These are phyloP conservation scores for Sequoia sempervirens DNA, from an alignment of 75 land plant species.

Conservation along the genomic window DNA sequence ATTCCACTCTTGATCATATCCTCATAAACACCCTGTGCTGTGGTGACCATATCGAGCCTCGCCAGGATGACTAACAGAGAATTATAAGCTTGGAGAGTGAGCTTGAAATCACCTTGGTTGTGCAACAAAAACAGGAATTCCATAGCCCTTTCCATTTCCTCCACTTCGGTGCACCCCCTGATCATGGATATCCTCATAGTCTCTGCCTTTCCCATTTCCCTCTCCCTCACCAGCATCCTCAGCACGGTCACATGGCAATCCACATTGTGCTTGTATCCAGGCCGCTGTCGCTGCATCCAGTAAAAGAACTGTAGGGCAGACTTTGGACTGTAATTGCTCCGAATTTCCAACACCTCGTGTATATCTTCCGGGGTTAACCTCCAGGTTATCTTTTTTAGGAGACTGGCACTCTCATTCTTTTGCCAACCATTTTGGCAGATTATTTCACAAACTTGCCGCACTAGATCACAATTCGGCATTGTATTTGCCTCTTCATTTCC, in stretches of 20 bases:
- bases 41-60: not conserved
- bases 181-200: slow-evolving; percentile 24
- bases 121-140: slow-evolving; percentile 21
- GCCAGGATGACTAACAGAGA: not conserved
- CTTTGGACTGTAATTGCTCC: not conserved
- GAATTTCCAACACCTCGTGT: slow-evolving; percentile 14
- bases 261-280: slow-evolving; percentile 31
- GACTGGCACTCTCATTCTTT: not conserved
- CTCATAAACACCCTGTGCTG: not conserved
- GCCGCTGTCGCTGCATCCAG: slow-evolving; percentile 27
- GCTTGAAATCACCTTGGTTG: slow-evolving; percentile 10
- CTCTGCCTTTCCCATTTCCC: slow-evolving; percentile 8
- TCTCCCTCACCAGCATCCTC: slow-evolving; percentile 20
- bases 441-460: not conserved
- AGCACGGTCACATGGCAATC: slow-evolving; percentile 22
- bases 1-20: slow-evolving; percentile 4
- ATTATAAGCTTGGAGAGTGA: slow-evolving; percentile 30
- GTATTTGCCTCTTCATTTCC: too few species aligned
- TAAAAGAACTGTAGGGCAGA: slow-evolving; percentile 35
- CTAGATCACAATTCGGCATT: not conserved
- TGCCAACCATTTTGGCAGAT: not conserved
- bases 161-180: slow-evolving; percentile 9
- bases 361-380: slow-evolving; percentile 17
- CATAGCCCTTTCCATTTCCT: slow-evolving; percentile 24
- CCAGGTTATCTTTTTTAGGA: not conserved